Conservation (phyloP, 257 asterid genomes). For the Penstemon newberryi region DNA sequence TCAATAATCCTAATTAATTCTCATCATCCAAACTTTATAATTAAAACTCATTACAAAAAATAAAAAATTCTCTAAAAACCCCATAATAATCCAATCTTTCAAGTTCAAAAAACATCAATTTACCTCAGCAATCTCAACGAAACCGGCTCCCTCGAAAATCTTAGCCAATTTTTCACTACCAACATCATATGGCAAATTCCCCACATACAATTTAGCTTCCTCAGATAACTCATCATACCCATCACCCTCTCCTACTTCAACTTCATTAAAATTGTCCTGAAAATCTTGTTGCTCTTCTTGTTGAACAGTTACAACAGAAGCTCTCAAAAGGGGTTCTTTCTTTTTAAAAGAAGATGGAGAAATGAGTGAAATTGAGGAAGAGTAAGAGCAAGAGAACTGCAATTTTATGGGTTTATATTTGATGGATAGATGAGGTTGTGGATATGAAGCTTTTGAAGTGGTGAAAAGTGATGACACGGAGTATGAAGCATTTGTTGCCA, state of each 20-base stretch:
- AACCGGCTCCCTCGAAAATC: slow-evolving; percentile 77
- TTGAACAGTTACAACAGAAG: slow-evolving; percentile 51
- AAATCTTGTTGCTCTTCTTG: slow-evolving; percentile 49
- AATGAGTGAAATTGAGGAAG: slow-evolving; percentile 38
- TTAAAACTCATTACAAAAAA: neutral
- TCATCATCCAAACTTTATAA: neutral
- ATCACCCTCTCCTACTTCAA: slow-evolving; percentile 30
- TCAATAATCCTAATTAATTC: neutral
- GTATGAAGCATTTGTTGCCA: slow-evolving; percentile 55
- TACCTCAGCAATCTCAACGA: slow-evolving; percentile 88
- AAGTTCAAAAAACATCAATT: neutral
- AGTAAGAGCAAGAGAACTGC: slow-evolving; percentile 45
- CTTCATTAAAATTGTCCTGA: slow-evolving; percentile 30
- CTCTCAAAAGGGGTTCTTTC: slow-evolving; percentile 38
- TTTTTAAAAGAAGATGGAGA: slow-evolving; percentile 33
- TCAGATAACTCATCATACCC: slow-evolving; percentile 56
- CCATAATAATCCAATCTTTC: neutral
- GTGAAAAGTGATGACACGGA: slow-evolving; percentile 55
- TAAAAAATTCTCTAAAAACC: slow-evolving; percentile 1
- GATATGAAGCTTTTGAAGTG: slow-evolving; percentile 43
- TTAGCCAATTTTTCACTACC: slow-evolving; percentile 66
- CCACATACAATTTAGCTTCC: slow-evolving; percentile 81
- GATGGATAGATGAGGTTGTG: slow-evolving; percentile 38
- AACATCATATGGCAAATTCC: slow-evolving; percentile 79
- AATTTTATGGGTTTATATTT: slow-evolving; percentile 42